Evolutionary conservation across 257 asterid species (phyloP), one percentile per base, ranked within the genome.

Genomic region (Primulina huaijiensis): DNA sequence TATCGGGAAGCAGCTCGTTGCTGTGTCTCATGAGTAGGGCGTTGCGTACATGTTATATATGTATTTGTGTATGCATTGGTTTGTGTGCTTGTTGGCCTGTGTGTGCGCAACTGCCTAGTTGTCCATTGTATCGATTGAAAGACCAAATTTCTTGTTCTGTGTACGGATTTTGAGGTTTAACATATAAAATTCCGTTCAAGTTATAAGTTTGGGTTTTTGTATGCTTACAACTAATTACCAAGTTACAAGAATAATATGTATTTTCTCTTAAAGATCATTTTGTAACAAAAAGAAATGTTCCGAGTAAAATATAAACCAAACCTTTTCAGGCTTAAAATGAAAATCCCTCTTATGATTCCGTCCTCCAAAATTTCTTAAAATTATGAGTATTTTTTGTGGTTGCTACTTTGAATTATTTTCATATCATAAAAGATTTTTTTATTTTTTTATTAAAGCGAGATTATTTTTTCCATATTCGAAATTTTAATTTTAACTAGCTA

Each of bases 1-100:
- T 27, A 75, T 75, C 5, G 90, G 88, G 40, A 85, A 85, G 75
- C 85, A 83, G 19, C 63, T 85, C 4, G 82, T 83, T 1, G 57
- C 61, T 0, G 83, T 85, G 29, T 69, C 85, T 11, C 68, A 55
- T 7, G 84, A 80, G 65, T 82, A 72, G 75, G 8, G 20, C 8
- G 8, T 50, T 0, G 20, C 20, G 56, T 50, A 5, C 8, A 4
- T 5, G 53, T 43, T 43, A 11, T 14, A 43, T 43, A 14, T 14
- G 1, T 43, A 3, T 3, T 11, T 43, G 20, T 50, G 56, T 16
- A 5, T 46, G 56, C 5, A 46, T 46, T 8, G 7, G 20, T 16
- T 16, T 46, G 56, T 46, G 56, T 46, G 56, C 56, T 43, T 7
- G 16, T 38, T 9, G 50, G 50, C 40, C 30, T 27, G 9, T 35